Conservation (phyloP, 495 filamentous ascomycete genomes). For the Ascobolus immersus region DNA sequence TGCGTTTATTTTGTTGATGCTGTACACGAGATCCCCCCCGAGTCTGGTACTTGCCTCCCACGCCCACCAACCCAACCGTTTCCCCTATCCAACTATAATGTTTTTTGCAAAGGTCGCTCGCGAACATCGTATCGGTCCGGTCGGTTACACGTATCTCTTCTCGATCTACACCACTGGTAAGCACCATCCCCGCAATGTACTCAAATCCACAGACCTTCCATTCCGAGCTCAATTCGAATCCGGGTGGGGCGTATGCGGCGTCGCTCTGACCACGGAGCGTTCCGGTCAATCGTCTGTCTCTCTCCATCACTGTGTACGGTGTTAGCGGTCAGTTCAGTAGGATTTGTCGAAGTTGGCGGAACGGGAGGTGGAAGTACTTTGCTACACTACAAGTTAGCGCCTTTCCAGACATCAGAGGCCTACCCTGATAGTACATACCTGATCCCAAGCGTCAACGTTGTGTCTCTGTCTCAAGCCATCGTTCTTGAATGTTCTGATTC, state of each 20-base stretch:
- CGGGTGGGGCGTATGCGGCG: constrained; percentile 47
- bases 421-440: constrained; percentile 38
- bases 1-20: no score
- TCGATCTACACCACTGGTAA: neutral
- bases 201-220: constrained; percentile 47
- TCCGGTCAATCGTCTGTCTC: constrained; percentile 76
- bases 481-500: constrained; percentile 53
- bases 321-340: constrained; percentile 18
- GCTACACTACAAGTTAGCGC: constrained; percentile 1
- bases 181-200: neutral
- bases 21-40: no score
- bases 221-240: constrained; percentile 84
- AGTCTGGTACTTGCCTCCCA: no score
- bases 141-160: no score
- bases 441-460: constrained; percentile 79
- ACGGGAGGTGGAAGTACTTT: constrained; percentile 11
- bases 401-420: neutral
- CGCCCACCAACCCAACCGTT: no score
- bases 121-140: no score
- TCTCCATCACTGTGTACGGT: constrained; percentile 64
- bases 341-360: neutral
- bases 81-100: no score
- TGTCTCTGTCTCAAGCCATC: constrained; percentile 67
- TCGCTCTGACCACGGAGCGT: constrained; percentile 62
- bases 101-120: no score